Conservation (phyloP, 176 grass and related monocot species). For the bread wheat (Triticum aestivum) region IWGSC_CS_RefSeq_v2.1 NC_057801.1:796417608-796418107, state of each 20-base stretch:
- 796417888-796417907: background rate
- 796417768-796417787: too few species aligned
- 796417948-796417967: background rate
- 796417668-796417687: background rate
- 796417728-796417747: too few species aligned
- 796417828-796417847: background rate
- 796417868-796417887: background rate
- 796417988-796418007: conserved; percentile 10
- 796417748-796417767: too few species aligned
- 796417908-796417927: background rate
- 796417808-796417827: background rate
- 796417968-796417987: background rate
- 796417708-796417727: background rate
- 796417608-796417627: too few species aligned
- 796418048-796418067: background rate
- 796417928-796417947: background rate
- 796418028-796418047: background rate
- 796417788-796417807: background rate
- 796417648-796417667: background rate
- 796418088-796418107: background rate
- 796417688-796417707: background rate
- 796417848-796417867: background rate
- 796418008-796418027: background rate
- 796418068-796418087: background rate
- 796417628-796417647: too few species aligned